phyloP scores from a whole-genome alignment of 2,329 filamentous ascomycete species.

The Colletotrichum musicola region DNA sequence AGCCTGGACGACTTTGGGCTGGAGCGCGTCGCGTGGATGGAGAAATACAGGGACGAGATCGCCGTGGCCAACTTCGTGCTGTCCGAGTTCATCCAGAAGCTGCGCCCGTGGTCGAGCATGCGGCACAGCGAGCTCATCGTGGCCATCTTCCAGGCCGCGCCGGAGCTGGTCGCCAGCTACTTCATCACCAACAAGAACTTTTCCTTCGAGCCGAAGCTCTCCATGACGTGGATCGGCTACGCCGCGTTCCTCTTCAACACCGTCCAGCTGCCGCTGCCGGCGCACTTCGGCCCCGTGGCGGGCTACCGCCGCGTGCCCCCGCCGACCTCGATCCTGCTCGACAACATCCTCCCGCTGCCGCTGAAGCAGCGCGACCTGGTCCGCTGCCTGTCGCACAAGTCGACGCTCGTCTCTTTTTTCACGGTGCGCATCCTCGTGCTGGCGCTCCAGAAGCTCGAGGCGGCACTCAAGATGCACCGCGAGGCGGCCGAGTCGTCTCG shows the following conservation, averaged over 20 bases:
- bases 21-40: conserved; percentile 77
- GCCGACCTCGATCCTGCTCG: conserved; percentile 81
- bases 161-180: conserved; percentile 90
- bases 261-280: conserved; percentile 80
- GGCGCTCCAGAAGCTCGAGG: conserved; percentile 81
- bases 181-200: conserved; percentile 85
- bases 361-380: conserved; percentile 83
- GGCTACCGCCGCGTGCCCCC: conserved; percentile 78
- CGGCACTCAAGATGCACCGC: conserved; percentile 72
- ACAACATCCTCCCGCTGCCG: conserved; percentile 87
- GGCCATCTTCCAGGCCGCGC: conserved; percentile 82
- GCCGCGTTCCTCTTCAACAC: conserved; percentile 88
- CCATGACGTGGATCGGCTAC: conserved; percentile 95
- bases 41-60: conserved; percentile 74
- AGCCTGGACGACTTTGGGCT: conserved; percentile 71
- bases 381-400: conserved; percentile 82
- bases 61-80: conserved; percentile 85
- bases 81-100: conserved; percentile 80
- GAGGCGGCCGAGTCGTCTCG: conserved; percentile 54
- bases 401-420: conserved; percentile 86
- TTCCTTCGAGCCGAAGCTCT: conserved; percentile 90
- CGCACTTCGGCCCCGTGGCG: conserved; percentile 75
- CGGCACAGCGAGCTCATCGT: conserved; percentile 86
- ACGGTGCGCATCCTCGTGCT: conserved; percentile 83
- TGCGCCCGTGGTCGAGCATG: conserved; percentile 86